These are phyloP conservation scores for Thinopyrum obtusiflorum DNA, from an alignment of 202 grass and related monocot genomes.

Conservation along the genomic window DNA sequence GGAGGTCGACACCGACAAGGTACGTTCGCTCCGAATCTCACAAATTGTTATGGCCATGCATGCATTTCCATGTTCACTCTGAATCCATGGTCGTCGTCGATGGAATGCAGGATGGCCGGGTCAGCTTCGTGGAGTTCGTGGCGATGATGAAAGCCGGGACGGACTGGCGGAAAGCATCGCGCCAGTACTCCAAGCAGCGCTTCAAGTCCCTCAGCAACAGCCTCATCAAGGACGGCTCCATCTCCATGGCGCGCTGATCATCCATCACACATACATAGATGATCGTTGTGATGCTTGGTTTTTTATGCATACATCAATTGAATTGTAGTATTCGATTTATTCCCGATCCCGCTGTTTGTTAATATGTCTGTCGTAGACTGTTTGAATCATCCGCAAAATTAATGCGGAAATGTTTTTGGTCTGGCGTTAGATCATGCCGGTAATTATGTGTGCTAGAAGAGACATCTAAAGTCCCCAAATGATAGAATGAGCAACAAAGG, in stretches of 20 bases:
- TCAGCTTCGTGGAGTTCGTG: slow-evolving; percentile 85
- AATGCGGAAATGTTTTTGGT: not conserved
- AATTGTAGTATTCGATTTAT: not conserved
- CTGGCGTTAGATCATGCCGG: not conserved
- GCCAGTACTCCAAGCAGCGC: slow-evolving; percentile 93
- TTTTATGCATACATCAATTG: not conserved
- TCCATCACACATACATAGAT: not conserved
- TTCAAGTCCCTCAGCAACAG: slow-evolving; percentile 83
- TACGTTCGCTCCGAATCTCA: not conserved
- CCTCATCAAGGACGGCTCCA: slow-evolving; percentile 80
- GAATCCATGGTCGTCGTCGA: not conserved
- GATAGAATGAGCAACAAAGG: not conserved
- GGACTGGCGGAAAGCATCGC: slow-evolving; percentile 95
- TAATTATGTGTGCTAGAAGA: not conserved
- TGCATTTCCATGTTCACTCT: not conserved
- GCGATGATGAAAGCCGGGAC: slow-evolving; percentile 95
- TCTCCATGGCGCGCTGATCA: slow-evolving; percentile 27
- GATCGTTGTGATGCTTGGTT: slow-evolving; percentile 37
- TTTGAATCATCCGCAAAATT: not conserved
- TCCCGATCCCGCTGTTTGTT: not conserved
- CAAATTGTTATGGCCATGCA: not conserved
- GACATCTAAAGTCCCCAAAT: not conserved
- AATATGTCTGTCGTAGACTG: not conserved
- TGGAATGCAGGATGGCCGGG: slow-evolving; percentile 54
- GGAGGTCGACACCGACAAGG: slow-evolving; percentile 89